Percentiles rank a stretch among this genome's conserved stretches.
Evolutionary conservation across 805 yeast species (phyloP).

Genomic region (Wickerhamiella cacticola): DNA sequence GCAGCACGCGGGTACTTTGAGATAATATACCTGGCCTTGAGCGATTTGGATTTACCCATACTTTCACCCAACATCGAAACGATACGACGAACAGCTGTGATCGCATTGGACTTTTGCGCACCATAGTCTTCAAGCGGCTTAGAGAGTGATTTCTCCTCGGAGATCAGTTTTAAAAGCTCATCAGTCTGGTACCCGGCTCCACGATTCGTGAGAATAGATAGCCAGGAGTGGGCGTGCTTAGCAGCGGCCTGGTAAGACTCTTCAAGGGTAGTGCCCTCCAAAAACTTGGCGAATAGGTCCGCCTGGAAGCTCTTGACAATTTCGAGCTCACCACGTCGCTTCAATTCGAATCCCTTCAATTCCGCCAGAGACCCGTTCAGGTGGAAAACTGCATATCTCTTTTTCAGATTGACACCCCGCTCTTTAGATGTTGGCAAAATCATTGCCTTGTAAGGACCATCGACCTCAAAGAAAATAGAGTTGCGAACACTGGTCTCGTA

Average conservation of each 20-base stretch:
- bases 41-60: conserved; percentile 92
- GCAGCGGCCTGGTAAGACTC: conserved; percentile 84
- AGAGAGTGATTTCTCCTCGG: conserved; percentile 93
- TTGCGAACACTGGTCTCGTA: conserved; percentile 79
- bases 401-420: conserved; percentile 92
- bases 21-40: conserved; percentile 88
- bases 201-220: conserved; percentile 78
- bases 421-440: conserved; percentile 92
- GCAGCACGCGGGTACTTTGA: conserved; percentile 70
- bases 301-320: conserved; percentile 89
- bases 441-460: conserved; percentile 98
- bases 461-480: conserved; percentile 94
- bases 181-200: conserved; percentile 50
- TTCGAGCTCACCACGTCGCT: conserved; percentile 92
- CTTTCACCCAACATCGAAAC: conserved; percentile 94
- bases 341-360: conserved; percentile 90
- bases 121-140: conserved; percentile 83
- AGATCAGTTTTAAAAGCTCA: conserved; percentile 85
- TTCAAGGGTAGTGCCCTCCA: conserved; percentile 71
- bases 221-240: conserved; percentile 86
- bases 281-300: conserved; percentile 80
- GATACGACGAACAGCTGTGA: conserved; percentile 84
- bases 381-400: conserved; percentile 94
- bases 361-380: conserved; percentile 91
- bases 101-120: conserved; percentile 83